A percentile compares a stretch with the other conserved stretches of the same genome.
phyloP scores from a whole-genome alignment of 768 basidiomycete genomes.

The Mycena galericulata region DNA sequence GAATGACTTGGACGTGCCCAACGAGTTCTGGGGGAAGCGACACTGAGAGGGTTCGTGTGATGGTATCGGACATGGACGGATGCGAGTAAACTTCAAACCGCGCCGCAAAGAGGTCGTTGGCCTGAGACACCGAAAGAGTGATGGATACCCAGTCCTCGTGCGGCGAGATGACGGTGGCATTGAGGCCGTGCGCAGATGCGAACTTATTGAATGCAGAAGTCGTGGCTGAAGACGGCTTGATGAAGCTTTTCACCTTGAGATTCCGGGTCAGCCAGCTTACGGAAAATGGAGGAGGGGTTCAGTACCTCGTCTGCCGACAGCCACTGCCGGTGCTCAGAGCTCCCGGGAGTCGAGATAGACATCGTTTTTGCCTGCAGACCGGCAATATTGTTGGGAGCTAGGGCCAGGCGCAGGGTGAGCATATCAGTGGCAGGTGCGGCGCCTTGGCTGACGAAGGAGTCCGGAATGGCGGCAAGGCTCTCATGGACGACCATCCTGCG shows the following conservation, averaged over 20 bases:
- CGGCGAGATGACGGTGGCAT: slow-evolving; percentile 6
- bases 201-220: slow-evolving; percentile 6
- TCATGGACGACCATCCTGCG: slow-evolving; percentile 13
- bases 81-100: background rate
- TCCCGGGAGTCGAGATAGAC: slow-evolving; percentile 8
- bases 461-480: background rate
- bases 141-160: slow-evolving; percentile 12
- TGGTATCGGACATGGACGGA: background rate
- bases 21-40: slow-evolving; percentile 19
- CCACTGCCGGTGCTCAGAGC: slow-evolving; percentile 7
- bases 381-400: slow-evolving; percentile 1
- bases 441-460: slow-evolving; percentile 8
- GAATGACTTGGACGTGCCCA: slow-evolving; percentile 17
- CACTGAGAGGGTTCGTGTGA: slow-evolving; percentile 11
- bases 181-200: slow-evolving; percentile 2
- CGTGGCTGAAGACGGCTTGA: background rate
- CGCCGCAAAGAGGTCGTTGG: slow-evolving; percentile 14
- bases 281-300: too few species aligned
- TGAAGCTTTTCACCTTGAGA: background rate
- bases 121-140: slow-evolving; percentile 10
- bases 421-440: background rate
- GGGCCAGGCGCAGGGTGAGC: slow-evolving; percentile 1
- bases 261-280: background rate
- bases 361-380: slow-evolving; percentile 4
- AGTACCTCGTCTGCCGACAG: background rate